These are phyloP conservation scores for Cyclotella atomus DNA, from an alignment of 108 stramenopile genomes.

Conservation along the genomic window DNA sequence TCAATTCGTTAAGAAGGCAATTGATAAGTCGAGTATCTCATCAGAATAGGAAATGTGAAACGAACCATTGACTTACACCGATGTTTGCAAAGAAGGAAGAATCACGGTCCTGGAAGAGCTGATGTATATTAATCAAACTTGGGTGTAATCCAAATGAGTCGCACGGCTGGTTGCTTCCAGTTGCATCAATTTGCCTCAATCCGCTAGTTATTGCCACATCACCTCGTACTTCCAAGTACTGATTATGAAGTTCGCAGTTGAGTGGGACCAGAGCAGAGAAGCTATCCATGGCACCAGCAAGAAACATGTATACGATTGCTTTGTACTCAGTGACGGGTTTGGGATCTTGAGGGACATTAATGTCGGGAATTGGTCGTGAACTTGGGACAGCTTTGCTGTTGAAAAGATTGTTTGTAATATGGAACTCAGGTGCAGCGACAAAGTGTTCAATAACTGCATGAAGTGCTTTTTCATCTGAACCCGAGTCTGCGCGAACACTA, in stretches of 20 bases:
- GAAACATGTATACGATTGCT: slow-evolving; percentile 49
- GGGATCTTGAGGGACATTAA: slow-evolving; percentile 14
- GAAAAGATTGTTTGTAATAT: slow-evolving; percentile 30
- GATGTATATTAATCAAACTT: slow-evolving; percentile 12
- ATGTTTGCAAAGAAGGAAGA: slow-evolving; percentile 48
- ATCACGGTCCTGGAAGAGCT: slow-evolving; percentile 47
- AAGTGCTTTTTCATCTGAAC: slow-evolving; percentile 19
- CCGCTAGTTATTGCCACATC: slow-evolving; percentile 23
- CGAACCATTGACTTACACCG: slow-evolving; percentile 9
- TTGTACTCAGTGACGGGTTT: slow-evolving; percentile 43
- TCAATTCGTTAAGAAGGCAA: slow-evolving; percentile 45
- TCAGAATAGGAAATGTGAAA: neutral
- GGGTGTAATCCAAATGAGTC: slow-evolving; percentile 51
- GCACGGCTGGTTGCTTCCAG: slow-evolving; percentile 29
- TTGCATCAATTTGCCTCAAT: slow-evolving; percentile 23
- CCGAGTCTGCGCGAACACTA: neutral
- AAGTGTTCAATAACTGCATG: slow-evolving; percentile 14
- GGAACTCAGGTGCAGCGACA: slow-evolving; percentile 48
- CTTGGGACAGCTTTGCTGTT: slow-evolving; percentile 1
- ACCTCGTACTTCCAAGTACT: slow-evolving; percentile 32
- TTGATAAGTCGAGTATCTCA: neutral
- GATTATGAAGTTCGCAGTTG: slow-evolving; percentile 14
- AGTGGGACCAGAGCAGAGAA: slow-evolving; percentile 38
- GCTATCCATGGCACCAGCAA: slow-evolving; percentile 44
- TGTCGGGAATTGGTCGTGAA: slow-evolving; percentile 5